Evolutionary conservation across 768 basidiomycete genomes (phyloP).

Genomic region (Kwoniella bestiolae): DNA sequence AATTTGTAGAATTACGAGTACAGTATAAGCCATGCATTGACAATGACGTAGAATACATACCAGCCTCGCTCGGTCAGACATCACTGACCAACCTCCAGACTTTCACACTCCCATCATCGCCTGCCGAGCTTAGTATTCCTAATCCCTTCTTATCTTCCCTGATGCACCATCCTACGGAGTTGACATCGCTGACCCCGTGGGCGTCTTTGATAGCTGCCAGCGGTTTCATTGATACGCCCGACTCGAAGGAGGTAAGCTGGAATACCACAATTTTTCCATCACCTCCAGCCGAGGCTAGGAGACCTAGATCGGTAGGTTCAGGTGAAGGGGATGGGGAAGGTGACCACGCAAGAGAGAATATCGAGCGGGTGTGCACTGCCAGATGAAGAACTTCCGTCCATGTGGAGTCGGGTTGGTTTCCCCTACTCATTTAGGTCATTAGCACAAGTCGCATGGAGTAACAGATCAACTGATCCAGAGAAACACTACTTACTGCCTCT

Average conservation of each 20-base stretch:
- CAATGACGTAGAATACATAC: too few relatives aligned
- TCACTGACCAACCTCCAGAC: slow-evolving; percentile 67
- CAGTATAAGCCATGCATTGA: too few relatives aligned
- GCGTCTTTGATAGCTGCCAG: slow-evolving; percentile 68
- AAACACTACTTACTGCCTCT: slow-evolving; percentile 59
- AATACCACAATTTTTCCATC: slow-evolving; percentile 84
- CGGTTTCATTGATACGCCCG: slow-evolving; percentile 49
- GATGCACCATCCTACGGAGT: slow-evolving; percentile 82
- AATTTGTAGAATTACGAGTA: too few relatives aligned
- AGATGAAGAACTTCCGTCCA: slow-evolving; percentile 40
- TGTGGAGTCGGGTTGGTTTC: slow-evolving; percentile 41
- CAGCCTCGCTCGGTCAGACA: neutral
- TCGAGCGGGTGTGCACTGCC: slow-evolving; percentile 43
- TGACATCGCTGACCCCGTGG: slow-evolving; percentile 84
- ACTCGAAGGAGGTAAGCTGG: slow-evolving; percentile 63
- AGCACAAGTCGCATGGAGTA: neutral
- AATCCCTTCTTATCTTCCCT: slow-evolving; percentile 63
- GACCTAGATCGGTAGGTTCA: slow-evolving; percentile 63
- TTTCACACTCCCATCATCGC: slow-evolving; percentile 79
- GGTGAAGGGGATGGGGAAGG: slow-evolving; percentile 11
- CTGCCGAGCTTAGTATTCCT: slow-evolving; percentile 75
- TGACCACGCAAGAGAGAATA: slow-evolving; percentile 46
- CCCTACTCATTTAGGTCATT: slow-evolving; percentile 22
- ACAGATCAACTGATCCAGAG: too few relatives aligned
- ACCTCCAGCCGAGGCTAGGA: slow-evolving; percentile 81